Conservation (phyloP, 345 rosid genomes). For the Cardamine occulta region DNA sequence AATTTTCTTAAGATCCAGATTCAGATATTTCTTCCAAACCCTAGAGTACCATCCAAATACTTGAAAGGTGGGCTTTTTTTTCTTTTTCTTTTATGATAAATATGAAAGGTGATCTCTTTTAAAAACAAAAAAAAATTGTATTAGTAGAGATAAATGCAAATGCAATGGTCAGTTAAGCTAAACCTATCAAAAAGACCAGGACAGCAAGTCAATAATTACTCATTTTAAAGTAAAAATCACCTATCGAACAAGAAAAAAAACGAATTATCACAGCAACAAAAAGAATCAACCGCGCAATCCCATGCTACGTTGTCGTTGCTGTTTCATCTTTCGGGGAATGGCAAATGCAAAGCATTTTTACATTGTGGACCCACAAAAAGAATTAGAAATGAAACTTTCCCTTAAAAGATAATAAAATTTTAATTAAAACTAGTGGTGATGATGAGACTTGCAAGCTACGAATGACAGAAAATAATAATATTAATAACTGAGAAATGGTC, state of each 20-base stretch:
- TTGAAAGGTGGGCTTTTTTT: too few species aligned
- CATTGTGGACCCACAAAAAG: slow-evolving; percentile 22
- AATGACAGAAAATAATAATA: neutral
- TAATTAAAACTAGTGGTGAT: slow-evolving; percentile 29
- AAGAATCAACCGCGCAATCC: neutral
- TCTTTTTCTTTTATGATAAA: too few species aligned
- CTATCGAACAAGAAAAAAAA: neutral
- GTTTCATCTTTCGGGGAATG: slow-evolving; percentile 6
- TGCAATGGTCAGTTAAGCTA: too few species aligned
- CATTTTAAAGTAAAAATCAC: too few species aligned
- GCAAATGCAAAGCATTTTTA: neutral
- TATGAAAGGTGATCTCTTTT: too few species aligned
- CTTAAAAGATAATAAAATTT: neutral
- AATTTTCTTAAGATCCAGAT: too few species aligned
- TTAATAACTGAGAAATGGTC: slow-evolving; percentile 15
- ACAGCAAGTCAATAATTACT: neutral
- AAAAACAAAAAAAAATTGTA: too few species aligned
- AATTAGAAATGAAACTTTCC: slow-evolving; percentile 9
- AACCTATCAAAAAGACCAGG: too few species aligned
- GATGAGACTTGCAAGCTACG: slow-evolving; percentile 32
- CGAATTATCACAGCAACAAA: too few species aligned
- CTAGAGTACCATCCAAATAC: too few species aligned
- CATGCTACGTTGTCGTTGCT: slow-evolving; percentile 1
- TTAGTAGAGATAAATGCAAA: too few species aligned
- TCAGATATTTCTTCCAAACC: too few species aligned